Conservation (phyloP, 1,139 yeast species). For the Blastobotrys capitulatus region DNA sequence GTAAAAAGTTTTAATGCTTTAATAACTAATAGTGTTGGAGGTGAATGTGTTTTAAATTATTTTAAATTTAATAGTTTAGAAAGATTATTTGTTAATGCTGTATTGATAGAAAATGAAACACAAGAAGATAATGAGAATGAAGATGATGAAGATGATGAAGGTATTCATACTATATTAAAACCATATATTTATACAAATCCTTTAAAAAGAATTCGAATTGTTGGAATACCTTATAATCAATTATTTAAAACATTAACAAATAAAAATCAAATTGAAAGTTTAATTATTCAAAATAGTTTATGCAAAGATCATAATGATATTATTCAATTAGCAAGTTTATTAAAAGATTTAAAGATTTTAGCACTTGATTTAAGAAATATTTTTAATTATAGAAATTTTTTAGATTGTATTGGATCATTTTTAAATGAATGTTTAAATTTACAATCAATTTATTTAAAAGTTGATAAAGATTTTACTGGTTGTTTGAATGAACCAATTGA, state of each 20-base stretch:
- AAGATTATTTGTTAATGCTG: slow-evolving; percentile 2
- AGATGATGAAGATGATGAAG: background rate
- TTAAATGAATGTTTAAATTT: background rate
- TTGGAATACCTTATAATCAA: background rate
- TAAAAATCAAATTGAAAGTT: background rate
- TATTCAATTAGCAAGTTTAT: background rate
- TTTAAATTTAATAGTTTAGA: background rate
- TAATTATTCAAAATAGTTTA: background rate
- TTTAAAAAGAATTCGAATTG: no score
- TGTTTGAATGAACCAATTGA: background rate
- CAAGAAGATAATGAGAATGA: background rate
- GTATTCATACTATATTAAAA: no score
- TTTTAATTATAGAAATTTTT: background rate
- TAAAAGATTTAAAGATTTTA: background rate
- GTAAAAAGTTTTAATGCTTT: slow-evolving; percentile 2
- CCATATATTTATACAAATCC: no score
- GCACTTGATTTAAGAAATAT: slow-evolving; percentile 4
- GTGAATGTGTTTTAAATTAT: slow-evolving; percentile 3
- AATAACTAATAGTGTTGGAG: background rate
- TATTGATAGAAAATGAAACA: background rate
- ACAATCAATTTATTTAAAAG: background rate
- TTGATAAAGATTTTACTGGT: background rate
- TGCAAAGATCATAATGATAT: background rate
- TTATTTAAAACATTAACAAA: background rate
- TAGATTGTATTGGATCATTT: slow-evolving; percentile 3